Base-by-base conservation (phyloP, 2,329 filamentous ascomycete genomes). In the Orbilia blumenaviensis region DNA sequence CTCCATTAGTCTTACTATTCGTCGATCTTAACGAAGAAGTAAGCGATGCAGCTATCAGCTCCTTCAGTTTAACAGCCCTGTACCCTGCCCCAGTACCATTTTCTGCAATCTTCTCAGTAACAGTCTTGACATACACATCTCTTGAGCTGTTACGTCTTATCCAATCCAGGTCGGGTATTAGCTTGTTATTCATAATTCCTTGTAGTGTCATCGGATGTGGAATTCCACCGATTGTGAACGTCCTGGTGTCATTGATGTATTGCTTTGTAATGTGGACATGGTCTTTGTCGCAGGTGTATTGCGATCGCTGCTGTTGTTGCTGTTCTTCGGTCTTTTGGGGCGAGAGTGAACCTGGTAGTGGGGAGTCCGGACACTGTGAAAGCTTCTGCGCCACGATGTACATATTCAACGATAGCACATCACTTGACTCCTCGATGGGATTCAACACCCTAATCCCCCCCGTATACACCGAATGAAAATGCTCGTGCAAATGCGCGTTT, bases 121-220 rank as follows among this genome's bases (percentile, higher is more conserved):
- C 86, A 14, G 88, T 87, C 8, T 85, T 84, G 68, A 97, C 85
- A 93, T 94, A 99, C 1, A 87, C 84, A 82, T 99, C 93, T 25
- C 94, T 92, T 29, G 86, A 84, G 0, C 91, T 89, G 66, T 90
- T 84, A 71, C 89, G 86, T 50, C 90, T 88, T 77, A 94, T 87
- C 84, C 89, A 91, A 6, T 85, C 82, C 0, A 90, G 83, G 54
- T 90, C 90, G 56, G 92, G 84, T 1, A 86, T 84, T 1, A 88
- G 86, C 42, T 88, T 86, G 44, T 77, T 66, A 34, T 84, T 62
- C 72, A 89, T 86, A 16, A 98, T 85, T 10, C 89, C 88, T 64
- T 89, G 87, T 44, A 93, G 86, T 0, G 94, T 97, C 85, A 93
- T 96, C 0, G 95, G 95, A 82, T 99, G 95, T 0, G 94, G 94